Percentiles rank a stretch among this genome's conserved stretches.
These are phyloP conservation scores for Albophoma yamanashiensis DNA, from an alignment of 2,329 filamentous ascomycete species.

Conservation along the genomic window DNA sequence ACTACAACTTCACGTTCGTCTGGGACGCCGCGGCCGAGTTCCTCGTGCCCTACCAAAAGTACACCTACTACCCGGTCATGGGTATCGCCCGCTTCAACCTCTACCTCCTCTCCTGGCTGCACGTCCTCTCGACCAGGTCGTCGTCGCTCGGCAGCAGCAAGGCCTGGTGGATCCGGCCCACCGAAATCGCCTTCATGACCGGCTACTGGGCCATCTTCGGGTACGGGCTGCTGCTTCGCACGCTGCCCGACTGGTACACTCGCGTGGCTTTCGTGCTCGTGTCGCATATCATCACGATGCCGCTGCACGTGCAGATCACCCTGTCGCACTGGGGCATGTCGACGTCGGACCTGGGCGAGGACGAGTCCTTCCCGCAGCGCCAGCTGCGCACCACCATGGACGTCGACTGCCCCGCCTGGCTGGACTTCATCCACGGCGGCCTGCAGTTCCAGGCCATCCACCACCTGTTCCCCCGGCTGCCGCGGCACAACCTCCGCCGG, in stretches of 20 bases:
- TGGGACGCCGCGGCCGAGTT: constrained; percentile 67
- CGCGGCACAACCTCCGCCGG: constrained; percentile 69
- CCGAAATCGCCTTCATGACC: constrained; percentile 12
- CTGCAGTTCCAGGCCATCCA: constrained; percentile 86
- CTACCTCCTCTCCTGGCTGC: constrained; percentile 66
- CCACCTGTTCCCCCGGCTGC: constrained; percentile 74
- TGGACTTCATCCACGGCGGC: constrained; percentile 83
- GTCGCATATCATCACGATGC: constrained; percentile 71
- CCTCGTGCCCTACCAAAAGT: constrained; percentile 62
- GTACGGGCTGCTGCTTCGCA: constrained; percentile 64
- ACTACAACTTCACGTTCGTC: constrained; percentile 70
- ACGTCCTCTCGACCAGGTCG: constrained; percentile 60
- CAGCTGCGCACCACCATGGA: constrained; percentile 94
- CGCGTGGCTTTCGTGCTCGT: constrained; percentile 67
- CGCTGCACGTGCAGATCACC: constrained; percentile 82
- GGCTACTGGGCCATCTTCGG: constrained; percentile 87
- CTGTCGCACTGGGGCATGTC: constrained; percentile 92
- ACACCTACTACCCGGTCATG: constrained; percentile 75
- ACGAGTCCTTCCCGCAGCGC: constrained; percentile 80
- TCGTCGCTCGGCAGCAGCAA: constrained; percentile 73
- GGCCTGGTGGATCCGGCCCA: constrained; percentile 57
- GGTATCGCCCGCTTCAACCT: constrained; percentile 79
- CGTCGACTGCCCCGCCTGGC: constrained; percentile 76
- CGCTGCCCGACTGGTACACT: constrained; percentile 56
- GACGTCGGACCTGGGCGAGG: constrained; percentile 70